Evolutionary conservation across 345 rosid species (phyloP).

Genomic region (Lagerstroemia speciosa): DNA sequence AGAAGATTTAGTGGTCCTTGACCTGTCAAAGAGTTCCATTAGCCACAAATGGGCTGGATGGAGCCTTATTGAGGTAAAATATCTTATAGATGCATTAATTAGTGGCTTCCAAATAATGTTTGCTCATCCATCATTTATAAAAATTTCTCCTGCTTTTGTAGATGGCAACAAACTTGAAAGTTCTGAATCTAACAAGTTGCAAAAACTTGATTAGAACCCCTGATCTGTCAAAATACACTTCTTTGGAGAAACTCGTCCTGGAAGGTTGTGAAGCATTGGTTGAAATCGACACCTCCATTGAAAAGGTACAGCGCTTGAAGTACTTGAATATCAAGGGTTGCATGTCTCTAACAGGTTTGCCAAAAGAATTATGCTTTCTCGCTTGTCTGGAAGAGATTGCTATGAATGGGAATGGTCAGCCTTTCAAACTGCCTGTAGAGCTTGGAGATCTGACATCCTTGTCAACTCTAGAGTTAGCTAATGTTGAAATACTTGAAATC

Average conservation of each 20-base stretch:
- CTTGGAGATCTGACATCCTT: no score
- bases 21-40: background rate
- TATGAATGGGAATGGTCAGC: no score
- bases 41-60: background rate
- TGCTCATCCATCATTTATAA: background rate
- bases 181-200: conserved; percentile 19
- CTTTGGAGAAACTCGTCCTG: conserved; percentile 21
- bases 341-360: background rate
- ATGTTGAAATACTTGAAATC: no score
- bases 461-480: no score
- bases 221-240: conserved; percentile 12
- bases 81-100: no score
- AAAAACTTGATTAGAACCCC: conserved; percentile 15
- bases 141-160: background rate
- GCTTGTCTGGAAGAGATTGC: no score
- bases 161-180: conserved; percentile 18
- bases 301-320: conserved; percentile 4
- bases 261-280: conserved; percentile 18
- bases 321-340: background rate
- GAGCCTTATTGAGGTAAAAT: background rate
- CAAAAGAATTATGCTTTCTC: no score
- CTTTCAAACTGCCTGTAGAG: no score
- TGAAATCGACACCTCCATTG: conserved; percentile 19
- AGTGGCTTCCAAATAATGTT: background rate
- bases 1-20: background rate